Conservation (phyloP, 768 basidiomycete species). For the Agrocybe praecox region DNA sequence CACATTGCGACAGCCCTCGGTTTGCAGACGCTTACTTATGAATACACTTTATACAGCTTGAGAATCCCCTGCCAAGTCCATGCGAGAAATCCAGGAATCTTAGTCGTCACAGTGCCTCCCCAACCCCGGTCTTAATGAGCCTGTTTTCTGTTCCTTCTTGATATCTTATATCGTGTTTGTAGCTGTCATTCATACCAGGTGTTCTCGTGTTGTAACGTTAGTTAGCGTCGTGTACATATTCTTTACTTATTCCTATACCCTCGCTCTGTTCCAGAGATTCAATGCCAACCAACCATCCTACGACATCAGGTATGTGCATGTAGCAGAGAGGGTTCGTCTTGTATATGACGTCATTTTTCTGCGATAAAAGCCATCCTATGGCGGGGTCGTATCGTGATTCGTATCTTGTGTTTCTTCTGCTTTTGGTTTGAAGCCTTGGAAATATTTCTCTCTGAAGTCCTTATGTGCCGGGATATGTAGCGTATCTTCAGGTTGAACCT, state of each 20-base stretch:
- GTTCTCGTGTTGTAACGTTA: no score
- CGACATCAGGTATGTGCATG: no score
- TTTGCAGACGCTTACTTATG: not conserved
- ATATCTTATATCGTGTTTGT: not conserved
- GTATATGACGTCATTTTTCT: no score
- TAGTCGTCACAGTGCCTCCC: conserved; percentile 51
- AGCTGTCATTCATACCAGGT: no score
- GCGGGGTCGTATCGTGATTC: no score
- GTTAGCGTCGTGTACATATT: no score
- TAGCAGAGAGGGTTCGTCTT: no score
- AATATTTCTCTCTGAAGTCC: conserved; percentile 88
- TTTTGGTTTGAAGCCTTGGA: conserved; percentile 67
- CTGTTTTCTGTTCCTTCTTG: not conserved
- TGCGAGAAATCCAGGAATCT: conserved; percentile 71
- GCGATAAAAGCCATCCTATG: no score
- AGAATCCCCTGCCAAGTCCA: conserved; percentile 73
- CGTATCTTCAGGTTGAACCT: conserved; percentile 6
- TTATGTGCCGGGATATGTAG: conserved; percentile 78
- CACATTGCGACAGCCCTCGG: not conserved
- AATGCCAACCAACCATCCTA: no score
- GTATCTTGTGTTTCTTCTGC: conserved; percentile 9
- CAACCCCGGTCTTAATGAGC: conserved; percentile 4
- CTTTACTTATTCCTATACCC: no score
- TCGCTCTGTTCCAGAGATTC: no score
- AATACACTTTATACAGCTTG: conserved; percentile 43